A percentile compares a stretch with the other conserved stretches of the same genome.
Evolutionary conservation across 768 basidiomycete genomes (phyloP).

Genomic region (Boletus coccyginus): DNA sequence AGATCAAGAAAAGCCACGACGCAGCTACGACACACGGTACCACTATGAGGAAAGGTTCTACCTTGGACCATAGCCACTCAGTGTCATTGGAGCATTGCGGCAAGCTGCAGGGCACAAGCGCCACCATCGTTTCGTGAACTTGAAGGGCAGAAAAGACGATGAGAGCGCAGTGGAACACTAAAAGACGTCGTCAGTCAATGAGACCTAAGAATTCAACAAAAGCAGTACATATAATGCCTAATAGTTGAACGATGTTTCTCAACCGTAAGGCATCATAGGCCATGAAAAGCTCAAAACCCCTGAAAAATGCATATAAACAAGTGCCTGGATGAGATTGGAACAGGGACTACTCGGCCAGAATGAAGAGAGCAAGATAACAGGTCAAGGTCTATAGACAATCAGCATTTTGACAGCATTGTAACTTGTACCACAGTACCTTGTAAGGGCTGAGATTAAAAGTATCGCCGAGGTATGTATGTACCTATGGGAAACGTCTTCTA

Average conservation of each 20-base stretch:
- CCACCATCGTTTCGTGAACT: constrained; percentile 68
- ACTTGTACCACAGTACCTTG: constrained; percentile 41
- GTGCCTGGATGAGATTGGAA: background rate
- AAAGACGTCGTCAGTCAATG: constrained; percentile 4
- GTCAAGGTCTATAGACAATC: constrained; percentile 58
- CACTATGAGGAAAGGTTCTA: constrained; percentile 69
- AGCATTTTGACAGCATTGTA: constrained; percentile 1
- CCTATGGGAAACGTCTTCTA: constrained; percentile 36
- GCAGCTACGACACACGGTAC: constrained; percentile 66
- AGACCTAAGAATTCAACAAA: background rate
- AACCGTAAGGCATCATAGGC: constrained; percentile 78
- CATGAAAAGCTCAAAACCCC: constrained; percentile 77
- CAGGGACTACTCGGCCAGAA: constrained; percentile 67
- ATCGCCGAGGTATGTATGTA: constrained; percentile 36
- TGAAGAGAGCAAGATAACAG: constrained; percentile 83
- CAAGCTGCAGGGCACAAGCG: constrained; percentile 40
- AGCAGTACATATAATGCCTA: constrained; percentile 64
- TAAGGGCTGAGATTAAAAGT: constrained; percentile 35
- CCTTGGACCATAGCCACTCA: constrained; percentile 55
- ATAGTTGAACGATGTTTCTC: constrained; percentile 75
- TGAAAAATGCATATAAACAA: constrained; percentile 28
- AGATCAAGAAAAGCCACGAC: constrained; percentile 65
- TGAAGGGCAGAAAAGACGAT: constrained; percentile 74
- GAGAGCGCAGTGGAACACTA: constrained; percentile 71
- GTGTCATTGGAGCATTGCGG: constrained; percentile 47